phyloP scores from a whole-genome alignment of 441 rosid genomes.

The Populus tomentosa region DNA sequence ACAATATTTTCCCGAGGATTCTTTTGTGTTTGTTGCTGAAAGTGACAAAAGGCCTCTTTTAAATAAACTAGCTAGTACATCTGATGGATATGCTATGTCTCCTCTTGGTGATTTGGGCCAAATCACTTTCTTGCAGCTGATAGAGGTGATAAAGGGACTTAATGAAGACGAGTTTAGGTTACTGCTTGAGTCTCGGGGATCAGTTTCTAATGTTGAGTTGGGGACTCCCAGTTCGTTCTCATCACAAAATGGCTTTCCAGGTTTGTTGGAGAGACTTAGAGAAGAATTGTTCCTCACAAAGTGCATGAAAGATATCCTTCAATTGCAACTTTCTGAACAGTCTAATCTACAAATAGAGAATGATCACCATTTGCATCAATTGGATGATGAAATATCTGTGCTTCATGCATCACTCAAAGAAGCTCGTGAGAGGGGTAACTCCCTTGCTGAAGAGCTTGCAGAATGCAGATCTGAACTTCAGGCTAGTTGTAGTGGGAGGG shows the following conservation, averaged over 20 bases:
- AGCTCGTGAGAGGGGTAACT: slow-evolving; percentile 36
- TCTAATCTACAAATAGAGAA: slow-evolving; percentile 46
- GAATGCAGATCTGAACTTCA: slow-evolving; percentile 65
- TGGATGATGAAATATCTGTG: slow-evolving; percentile 49
- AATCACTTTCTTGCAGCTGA: slow-evolving; percentile 45
- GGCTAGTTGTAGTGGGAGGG: slow-evolving; percentile 42
- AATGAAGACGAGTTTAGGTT: slow-evolving; percentile 57
- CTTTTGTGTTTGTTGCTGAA: slow-evolving; percentile 32
- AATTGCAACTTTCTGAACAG: slow-evolving; percentile 66
- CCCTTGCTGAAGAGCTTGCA: slow-evolving; percentile 61
- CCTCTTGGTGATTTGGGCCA: slow-evolving; percentile 36
- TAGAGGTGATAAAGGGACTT: slow-evolving; percentile 52
- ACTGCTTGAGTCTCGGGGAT: slow-evolving; percentile 51
- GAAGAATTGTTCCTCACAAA: slow-evolving; percentile 67
- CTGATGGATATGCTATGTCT: slow-evolving; percentile 27
- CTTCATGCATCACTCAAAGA: slow-evolving; percentile 46
- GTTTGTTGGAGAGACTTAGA: slow-evolving; percentile 49
- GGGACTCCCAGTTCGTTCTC: slow-evolving; percentile 27
- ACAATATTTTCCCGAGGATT: slow-evolving; percentile 37
- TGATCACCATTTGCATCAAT: slow-evolving; percentile 42
- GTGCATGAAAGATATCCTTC: slow-evolving; percentile 54
- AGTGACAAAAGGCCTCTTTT: slow-evolving; percentile 37
- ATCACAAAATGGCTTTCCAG: slow-evolving; percentile 15
- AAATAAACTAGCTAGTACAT: slow-evolving; percentile 23
- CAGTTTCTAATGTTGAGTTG: slow-evolving; percentile 26